A percentile compares a stretch with the other conserved stretches of the same genome.
phyloP scores from a whole-genome alignment of 768 basidiomycete genomes.

The Tephrocybe sp. region DNA sequence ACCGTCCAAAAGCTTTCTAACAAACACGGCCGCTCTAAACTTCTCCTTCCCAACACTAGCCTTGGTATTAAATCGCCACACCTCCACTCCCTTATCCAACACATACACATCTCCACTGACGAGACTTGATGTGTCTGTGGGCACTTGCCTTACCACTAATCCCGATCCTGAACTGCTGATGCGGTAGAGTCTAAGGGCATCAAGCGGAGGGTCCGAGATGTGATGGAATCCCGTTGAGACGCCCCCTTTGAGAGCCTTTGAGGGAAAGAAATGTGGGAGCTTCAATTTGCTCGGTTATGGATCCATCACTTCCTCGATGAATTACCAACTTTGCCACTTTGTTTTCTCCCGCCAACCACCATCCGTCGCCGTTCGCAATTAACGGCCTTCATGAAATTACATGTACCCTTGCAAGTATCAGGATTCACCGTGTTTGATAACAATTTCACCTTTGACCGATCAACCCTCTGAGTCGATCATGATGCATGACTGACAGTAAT shows the following conservation, averaged over 20 bases:
- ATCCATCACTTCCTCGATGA: no score
- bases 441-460: no score
- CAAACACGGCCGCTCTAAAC: conserved; percentile 63
- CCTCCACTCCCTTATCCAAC: conserved; percentile 50
- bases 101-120: conserved; percentile 56
- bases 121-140: conserved; percentile 42
- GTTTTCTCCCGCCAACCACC: no score
- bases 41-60: conserved; percentile 52
- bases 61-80: conserved; percentile 59
- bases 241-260: conserved; percentile 48
- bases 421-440: no score
- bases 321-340: no score
- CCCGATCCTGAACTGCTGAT: conserved; percentile 39
- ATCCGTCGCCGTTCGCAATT: no score
- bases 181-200: conserved; percentile 49
- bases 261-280: conserved; percentile 41
- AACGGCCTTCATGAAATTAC: no score
- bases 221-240: conserved; percentile 53
- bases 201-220: conserved; percentile 38
- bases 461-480: no score
- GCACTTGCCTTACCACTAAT: conserved; percentile 49
- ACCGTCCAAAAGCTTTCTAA: conserved; percentile 39
- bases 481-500: no score
- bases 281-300: no score
- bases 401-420: no score